Conservation (phyloP, 495 filamentous ascomycete species). For the Penicillium coffeae region DNA sequence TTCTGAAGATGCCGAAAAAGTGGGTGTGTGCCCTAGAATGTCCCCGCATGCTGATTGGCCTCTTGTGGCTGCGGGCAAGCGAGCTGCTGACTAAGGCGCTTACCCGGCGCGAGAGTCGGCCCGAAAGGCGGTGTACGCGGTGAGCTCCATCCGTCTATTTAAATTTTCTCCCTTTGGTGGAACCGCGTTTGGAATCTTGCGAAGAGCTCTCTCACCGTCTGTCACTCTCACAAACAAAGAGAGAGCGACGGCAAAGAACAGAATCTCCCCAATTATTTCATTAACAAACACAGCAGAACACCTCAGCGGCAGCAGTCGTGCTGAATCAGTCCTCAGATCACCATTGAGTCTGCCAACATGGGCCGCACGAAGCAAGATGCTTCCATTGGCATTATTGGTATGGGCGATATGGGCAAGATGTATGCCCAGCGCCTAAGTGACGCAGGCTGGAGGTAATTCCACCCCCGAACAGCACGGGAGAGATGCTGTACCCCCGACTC, state of each 20-base stretch:
- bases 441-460: slow-evolving; percentile 88
- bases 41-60: slow-evolving; percentile 28
- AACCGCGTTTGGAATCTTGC: no score
- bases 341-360: slow-evolving; percentile 27
- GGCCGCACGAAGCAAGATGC: slow-evolving; percentile 57
- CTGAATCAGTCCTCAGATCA: no score
- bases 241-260: neutral
- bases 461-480: neutral
- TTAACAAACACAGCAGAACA: no score
- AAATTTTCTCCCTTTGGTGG: slow-evolving; percentile 31
- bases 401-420: slow-evolving; percentile 99
- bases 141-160: slow-evolving; percentile 28
- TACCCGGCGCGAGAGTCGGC: slow-evolving; percentile 27
- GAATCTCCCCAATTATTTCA: neutral
- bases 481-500: slow-evolving; percentile 9
- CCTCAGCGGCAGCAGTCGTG: no score
- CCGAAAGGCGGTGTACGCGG: slow-evolving; percentile 29
- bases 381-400: slow-evolving; percentile 89
- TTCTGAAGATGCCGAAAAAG: slow-evolving; percentile 23
- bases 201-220: neutral
- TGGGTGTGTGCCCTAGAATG: slow-evolving; percentile 45
- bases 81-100: slow-evolving; percentile 22
- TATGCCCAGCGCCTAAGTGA: slow-evolving; percentile 81
- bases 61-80: slow-evolving; percentile 20
- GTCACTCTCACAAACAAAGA: slow-evolving; percentile 3